Percentiles rank a stretch among this genome's conserved stretches.
phyloP scores from a whole-genome alignment of 2,329 filamentous ascomycete species.

The Epichloe uncinata region DNA sequence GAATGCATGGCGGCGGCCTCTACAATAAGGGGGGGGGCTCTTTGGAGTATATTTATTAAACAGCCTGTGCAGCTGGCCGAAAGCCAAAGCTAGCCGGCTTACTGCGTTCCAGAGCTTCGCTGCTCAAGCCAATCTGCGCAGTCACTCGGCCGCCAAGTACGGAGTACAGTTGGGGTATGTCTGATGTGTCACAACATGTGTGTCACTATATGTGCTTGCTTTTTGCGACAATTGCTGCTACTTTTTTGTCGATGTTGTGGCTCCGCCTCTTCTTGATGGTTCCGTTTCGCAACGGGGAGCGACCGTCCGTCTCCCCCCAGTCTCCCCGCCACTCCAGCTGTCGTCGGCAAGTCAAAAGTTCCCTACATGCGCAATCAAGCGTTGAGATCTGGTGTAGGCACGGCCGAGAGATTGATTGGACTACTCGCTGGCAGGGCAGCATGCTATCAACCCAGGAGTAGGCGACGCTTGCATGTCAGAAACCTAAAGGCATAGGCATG shows the following conservation, averaged over 20 bases:
- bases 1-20: slow-evolving; percentile 3
- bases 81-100: background rate
- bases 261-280: background rate
- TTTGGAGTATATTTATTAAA: background rate
- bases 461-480: background rate
- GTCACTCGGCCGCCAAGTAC: background rate
- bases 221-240: slow-evolving; percentile 1
- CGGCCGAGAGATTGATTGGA: background rate
- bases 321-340: background rate
- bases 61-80: background rate
- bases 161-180: background rate
- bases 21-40: background rate
- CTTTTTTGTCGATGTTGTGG: background rate
- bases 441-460: background rate
- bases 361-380: too few relatives aligned
- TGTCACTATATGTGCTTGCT: slow-evolving; percentile 2
- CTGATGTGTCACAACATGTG: slow-evolving; percentile 4
- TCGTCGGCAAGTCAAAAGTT: background rate
- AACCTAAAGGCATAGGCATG: background rate
- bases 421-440: background rate
- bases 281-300: background rate
- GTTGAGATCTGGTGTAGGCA: background rate
- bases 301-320: too few relatives aligned
- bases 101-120: slow-evolving; percentile 1
- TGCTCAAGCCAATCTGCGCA: background rate